These are phyloP conservation scores for Apiotrichum akiyoshidainum DNA, from an alignment of 1,284 basidiomycete genomes.

Conservation along the genomic window DNA sequence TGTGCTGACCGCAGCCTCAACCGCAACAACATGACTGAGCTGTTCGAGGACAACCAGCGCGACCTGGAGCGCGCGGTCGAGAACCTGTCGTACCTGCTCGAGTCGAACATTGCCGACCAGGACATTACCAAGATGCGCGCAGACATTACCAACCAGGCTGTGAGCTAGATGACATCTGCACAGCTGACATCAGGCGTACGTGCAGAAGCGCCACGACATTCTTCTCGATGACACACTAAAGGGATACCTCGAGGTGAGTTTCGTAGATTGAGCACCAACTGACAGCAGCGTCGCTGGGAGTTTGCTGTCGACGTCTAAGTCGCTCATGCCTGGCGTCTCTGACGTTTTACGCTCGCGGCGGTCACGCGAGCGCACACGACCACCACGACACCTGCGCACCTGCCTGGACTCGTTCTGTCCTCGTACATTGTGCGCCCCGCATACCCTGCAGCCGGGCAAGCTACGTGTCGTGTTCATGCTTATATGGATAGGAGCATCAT, in stretches of 20 bases:
- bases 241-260: slow-evolving; percentile 76
- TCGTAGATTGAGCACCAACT: no score
- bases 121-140: slow-evolving; percentile 77
- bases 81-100: slow-evolving; percentile 85
- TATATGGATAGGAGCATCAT: background rate
- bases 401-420: background rate
- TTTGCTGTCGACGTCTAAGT: slow-evolving; percentile 21
- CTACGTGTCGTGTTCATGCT: no score
- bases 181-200: slow-evolving; percentile 68
- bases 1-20: slow-evolving; percentile 51
- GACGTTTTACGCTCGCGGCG: background rate
- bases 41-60: slow-evolving; percentile 97
- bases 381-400: no score
- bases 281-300: slow-evolving; percentile 51
- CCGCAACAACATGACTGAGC: slow-evolving; percentile 85
- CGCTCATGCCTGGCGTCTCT: background rate
- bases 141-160: slow-evolving; percentile 91
- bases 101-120: slow-evolving; percentile 79
- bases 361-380: no score
- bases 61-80: slow-evolving; percentile 94
- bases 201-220: slow-evolving; percentile 92
- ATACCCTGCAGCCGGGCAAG: no score
- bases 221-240: slow-evolving; percentile 88
- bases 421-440: background rate
- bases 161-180: no score